Conservation (phyloP, 176 grass and related monocot genomes). For the Aechmea fasciata region DNA sequence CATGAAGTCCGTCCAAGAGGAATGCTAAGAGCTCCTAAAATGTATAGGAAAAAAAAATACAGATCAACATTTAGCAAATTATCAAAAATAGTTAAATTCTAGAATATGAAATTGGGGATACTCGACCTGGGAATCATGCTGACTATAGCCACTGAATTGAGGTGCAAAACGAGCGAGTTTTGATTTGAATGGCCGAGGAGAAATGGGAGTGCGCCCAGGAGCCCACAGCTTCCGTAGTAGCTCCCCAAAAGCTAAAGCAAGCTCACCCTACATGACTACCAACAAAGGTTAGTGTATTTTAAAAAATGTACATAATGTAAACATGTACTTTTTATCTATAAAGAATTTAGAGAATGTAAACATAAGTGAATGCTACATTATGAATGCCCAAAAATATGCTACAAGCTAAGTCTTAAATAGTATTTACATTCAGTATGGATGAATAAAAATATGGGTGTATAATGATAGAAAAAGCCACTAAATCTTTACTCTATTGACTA, state of each 20-base stretch:
- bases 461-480: no score
- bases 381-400: no score
- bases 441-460: no score
- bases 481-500: no score
- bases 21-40: conserved; percentile 87
- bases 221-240: conserved; percentile 94
- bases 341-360: no score
- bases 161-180: conserved; percentile 95
- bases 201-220: conserved; percentile 74
- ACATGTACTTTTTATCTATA: not conserved
- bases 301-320: conserved; percentile 9
- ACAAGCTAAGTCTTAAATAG: no score
- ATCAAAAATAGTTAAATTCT: not conserved
- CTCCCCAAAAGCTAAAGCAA: conserved; percentile 97
- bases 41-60: conserved; percentile 16
- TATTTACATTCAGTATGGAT: no score
- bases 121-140: conserved; percentile 91
- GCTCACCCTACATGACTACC: conserved; percentile 98
- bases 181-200: conserved; percentile 83
- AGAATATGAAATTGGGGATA: not conserved
- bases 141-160: conserved; percentile 97
- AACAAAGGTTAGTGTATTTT: conserved; percentile 71
- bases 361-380: no score
- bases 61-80: conserved; percentile 9
- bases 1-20: conserved; percentile 93